Conservation (phyloP, 2,329 filamentous ascomycete genomes). For the Huntiella abstrusa region DNA sequence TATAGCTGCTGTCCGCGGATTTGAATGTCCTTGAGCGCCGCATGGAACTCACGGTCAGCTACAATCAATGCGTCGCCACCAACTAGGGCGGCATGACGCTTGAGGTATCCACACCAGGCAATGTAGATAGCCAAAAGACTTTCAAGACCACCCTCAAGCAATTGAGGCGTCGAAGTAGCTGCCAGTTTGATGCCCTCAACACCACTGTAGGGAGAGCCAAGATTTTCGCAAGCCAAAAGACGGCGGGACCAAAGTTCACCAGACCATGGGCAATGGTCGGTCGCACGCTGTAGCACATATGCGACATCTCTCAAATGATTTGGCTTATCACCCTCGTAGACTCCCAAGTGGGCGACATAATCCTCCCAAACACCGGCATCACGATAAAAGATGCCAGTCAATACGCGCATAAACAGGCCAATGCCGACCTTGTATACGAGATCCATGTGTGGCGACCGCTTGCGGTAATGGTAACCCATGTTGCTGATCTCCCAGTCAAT, state of each 20-base stretch:
- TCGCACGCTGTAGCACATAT: slow-evolving; percentile 60
- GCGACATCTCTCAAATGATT: no score
- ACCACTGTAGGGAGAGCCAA: slow-evolving; percentile 54
- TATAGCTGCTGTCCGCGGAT: slow-evolving; percentile 60
- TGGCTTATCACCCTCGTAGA: slow-evolving; percentile 29
- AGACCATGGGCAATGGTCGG: slow-evolving; percentile 83
- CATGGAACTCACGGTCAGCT: slow-evolving; percentile 73
- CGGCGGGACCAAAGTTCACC: slow-evolving; percentile 81
- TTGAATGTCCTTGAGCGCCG: slow-evolving; percentile 69
- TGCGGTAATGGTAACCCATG: slow-evolving; percentile 25
- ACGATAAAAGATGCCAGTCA: slow-evolving; percentile 48
- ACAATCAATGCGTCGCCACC: slow-evolving; percentile 72
- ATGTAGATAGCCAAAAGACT: slow-evolving; percentile 81
- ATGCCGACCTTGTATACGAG: slow-evolving; percentile 33
- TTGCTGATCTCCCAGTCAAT: slow-evolving; percentile 66
- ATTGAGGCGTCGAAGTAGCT: slow-evolving; percentile 66
- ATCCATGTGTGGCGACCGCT: slow-evolving; percentile 26
- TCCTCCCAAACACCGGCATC: slow-evolving; percentile 69
- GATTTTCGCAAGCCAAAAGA: slow-evolving; percentile 66
- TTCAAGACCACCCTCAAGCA: slow-evolving; percentile 72
- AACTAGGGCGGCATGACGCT: slow-evolving; percentile 56
- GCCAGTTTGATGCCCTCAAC: slow-evolving; percentile 84
- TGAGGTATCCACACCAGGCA: slow-evolving; percentile 87
- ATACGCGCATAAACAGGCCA: slow-evolving; percentile 61
- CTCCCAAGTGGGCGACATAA: slow-evolving; percentile 56